Conservation (phyloP, 306 rosid genomes). For the Trifolium pratense region DNA sequence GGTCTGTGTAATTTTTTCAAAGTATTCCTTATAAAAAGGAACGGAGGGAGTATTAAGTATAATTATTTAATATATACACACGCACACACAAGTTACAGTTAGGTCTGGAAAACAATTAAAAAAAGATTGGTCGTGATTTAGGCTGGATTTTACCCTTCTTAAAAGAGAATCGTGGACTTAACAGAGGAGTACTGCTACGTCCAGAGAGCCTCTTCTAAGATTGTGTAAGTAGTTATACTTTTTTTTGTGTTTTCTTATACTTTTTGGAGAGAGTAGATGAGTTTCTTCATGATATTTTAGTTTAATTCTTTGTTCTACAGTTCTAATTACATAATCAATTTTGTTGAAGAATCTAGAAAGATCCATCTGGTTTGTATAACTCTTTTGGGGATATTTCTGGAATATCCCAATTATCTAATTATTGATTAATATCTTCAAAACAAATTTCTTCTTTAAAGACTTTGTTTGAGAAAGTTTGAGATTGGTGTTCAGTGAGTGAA, state of each 20-base stretch:
- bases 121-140: background rate
- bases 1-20: too few relatives aligned
- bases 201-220: background rate
- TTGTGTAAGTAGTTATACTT: background rate
- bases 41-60: too few relatives aligned
- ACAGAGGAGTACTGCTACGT: background rate
- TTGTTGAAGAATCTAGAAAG: background rate
- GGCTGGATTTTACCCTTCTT: background rate
- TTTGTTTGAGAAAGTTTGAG: too few relatives aligned
- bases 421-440: background rate
- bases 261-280: background rate
- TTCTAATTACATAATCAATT: background rate
- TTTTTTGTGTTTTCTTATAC: background rate
- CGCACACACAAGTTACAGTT: background rate
- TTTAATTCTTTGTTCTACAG: background rate
- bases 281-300: background rate
- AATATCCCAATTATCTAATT: background rate
- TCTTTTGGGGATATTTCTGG: background rate
- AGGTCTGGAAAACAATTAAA: background rate
- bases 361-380: conserved; percentile 1
- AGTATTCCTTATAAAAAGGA: too few relatives aligned
- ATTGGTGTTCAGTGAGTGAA: background rate
- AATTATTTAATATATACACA: too few relatives aligned
- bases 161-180: background rate
- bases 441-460: background rate